Evolutionary conservation across 106 monocot species (phyloP), one percentile per base, ranked within the genome.

Genomic region (Cymbidium sinense): DNA sequence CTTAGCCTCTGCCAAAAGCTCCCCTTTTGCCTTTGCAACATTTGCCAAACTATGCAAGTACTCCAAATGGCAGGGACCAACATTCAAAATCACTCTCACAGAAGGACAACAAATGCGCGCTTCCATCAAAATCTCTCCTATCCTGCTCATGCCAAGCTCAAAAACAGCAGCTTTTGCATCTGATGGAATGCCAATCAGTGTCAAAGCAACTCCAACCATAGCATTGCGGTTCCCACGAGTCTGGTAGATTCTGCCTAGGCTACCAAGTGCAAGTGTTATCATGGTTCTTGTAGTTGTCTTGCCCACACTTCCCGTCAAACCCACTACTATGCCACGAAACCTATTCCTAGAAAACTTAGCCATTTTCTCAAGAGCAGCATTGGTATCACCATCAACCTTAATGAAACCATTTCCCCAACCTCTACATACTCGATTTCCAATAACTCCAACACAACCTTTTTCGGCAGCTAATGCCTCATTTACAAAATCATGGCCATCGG

Each of bases 21-120:
- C 85, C 55, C 85, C 85, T 81, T 85, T 85, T 35, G 85, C 85
- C 77, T 55, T 76, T 23, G 85, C 85, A 81, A 85, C 77, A 43
- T 77, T 77, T n/a, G 50, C 74, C 73, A 85, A 78, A 41, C 74
- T 78, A 21, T 50, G 43, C 15, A 85, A 81, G n/a, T 67, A 39
- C 43, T 85, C 73, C 85, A 85, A 81, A 78, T 85, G 85, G 62
- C 73, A 50, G 17, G 77, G 50, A 5, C 64, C 73, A 5, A 85
- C 85, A 67, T 85, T 85, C 51, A 85, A 50, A 74, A 85, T 62
- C 50, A 85, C 81, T 77, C 85, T 77, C 61, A 85, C 81, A 2
- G 73, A 54, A 12, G 85, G 81, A 25, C 50, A 77, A 54, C 81
- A 85, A 70, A 85, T 75, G 1, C 64, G 73, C 37, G 85, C 85